These are phyloP conservation scores for Allium sativum DNA, from an alignment of 106 monocot genomes.

Conservation along the genomic window DNA sequence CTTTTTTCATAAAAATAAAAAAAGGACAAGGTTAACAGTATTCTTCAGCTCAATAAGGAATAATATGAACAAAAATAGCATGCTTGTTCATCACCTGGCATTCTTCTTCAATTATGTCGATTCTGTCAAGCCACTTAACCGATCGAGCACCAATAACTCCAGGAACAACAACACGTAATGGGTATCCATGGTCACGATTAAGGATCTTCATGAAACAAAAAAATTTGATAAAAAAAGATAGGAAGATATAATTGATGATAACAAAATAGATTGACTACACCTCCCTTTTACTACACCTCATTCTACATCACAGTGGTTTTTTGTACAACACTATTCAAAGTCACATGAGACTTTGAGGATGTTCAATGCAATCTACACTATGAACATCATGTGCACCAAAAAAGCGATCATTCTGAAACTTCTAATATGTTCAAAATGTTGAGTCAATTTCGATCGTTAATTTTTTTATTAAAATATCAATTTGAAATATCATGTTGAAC, in stretches of 20 bases:
- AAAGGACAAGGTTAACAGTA: constrained; percentile 1
- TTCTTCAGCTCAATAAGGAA: not conserved
- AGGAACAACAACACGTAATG: constrained; percentile 79
- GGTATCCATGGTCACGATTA: constrained; percentile 96
- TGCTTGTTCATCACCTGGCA: constrained; percentile 44
- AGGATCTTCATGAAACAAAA: constrained; percentile 33
- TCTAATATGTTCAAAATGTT: too few species aligned
- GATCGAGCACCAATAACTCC: constrained; percentile 95
- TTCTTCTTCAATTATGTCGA: constrained; percentile 73
- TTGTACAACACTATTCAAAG: too few species aligned
- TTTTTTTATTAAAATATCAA: too few species aligned
- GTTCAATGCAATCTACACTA: too few species aligned
- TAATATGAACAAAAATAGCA: constrained; percentile 3
- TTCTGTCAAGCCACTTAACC: constrained; percentile 89
- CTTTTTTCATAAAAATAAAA: constrained; percentile 21
- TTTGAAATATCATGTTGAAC: too few species aligned
- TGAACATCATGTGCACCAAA: too few species aligned
- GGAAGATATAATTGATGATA: not conserved
- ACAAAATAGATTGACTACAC: too few species aligned
- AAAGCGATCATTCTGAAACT: too few species aligned
- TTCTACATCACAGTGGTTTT: too few species aligned
- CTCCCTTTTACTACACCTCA: too few species aligned
- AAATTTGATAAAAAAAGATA: not conserved
- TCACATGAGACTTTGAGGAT: too few species aligned
- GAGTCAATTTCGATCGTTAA: too few species aligned